Conservation (phyloP, 2,329 filamentous ascomycete genomes). For the Claviceps capensis region DNA sequence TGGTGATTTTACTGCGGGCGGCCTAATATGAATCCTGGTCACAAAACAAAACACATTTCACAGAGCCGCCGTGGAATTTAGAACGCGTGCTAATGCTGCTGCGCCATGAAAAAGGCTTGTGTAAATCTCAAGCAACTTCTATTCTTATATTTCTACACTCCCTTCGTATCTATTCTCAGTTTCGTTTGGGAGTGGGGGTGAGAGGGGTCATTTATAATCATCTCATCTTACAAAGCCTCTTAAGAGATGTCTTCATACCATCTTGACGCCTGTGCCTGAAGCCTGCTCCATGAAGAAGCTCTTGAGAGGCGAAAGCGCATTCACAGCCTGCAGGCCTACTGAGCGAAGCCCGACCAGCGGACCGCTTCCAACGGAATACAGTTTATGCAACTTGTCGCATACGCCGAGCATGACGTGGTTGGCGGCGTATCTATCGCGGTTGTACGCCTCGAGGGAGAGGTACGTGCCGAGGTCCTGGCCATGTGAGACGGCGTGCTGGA, state of each 20-base stretch:
- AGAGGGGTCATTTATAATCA: no score
- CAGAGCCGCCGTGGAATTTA: no score
- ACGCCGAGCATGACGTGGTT: constrained; percentile 71
- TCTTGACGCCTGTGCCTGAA: constrained; percentile 37
- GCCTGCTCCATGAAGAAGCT: constrained; percentile 71
- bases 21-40: no score
- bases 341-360: constrained; percentile 71
- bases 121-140: no score
- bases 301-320: constrained; percentile 64
- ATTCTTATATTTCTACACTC: no score
- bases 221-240: neutral
- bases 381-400: constrained; percentile 81
- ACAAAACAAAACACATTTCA: no score
- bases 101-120: no score
- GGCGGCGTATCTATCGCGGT: constrained; percentile 62
- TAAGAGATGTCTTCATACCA: constrained; percentile 18
- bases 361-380: constrained; percentile 70
- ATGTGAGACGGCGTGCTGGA: constrained; percentile 63
- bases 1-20: no score
- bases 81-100: no score
- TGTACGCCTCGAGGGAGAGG: constrained; percentile 71
- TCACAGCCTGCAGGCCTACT: constrained; percentile 61
- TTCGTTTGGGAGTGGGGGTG: no score
- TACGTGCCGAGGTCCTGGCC: constrained; percentile 77
- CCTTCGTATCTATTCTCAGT: no score